These are phyloP conservation scores for Nidula niveotomentosa DNA, from an alignment of 1,284 basidiomycete genomes.

Conservation along the genomic window DNA sequence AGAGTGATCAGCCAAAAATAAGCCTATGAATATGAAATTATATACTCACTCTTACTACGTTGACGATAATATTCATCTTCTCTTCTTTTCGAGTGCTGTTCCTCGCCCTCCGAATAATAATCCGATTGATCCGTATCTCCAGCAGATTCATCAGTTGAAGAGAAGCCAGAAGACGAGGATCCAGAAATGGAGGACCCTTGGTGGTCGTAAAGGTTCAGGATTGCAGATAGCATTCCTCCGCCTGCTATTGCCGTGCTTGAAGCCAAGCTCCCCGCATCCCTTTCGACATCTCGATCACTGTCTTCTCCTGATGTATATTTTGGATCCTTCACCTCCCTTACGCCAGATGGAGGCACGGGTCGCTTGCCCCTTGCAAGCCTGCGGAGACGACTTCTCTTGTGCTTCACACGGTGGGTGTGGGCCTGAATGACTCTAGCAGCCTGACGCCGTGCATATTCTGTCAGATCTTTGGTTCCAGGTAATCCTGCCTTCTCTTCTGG, in stretches of 20 bases:
- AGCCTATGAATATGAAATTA: not conserved
- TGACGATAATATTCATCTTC: conserved; percentile 4
- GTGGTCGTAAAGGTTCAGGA: conserved; percentile 50
- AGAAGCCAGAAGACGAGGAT: conserved; percentile 18
- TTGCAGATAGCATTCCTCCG: conserved; percentile 48
- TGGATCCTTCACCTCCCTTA: too few relatives aligned
- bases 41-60: not conserved
- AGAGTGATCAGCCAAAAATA: not conserved
- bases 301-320: conserved; percentile 3
- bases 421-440: conserved; percentile 25
- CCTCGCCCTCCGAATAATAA: not conserved
- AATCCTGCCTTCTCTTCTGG: conserved; percentile 41
- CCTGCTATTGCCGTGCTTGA: conserved; percentile 19
- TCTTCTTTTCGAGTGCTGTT: not conserved
- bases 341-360: too few relatives aligned
- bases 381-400: not conserved
- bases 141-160: too few relatives aligned
- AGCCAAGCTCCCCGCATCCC: conserved; percentile 15
- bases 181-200: conserved; percentile 21
- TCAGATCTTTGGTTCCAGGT: conserved; percentile 26
- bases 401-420: conserved; percentile 6
- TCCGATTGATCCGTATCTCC: conserved; percentile 1
- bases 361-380: too few relatives aligned
- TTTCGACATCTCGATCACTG: conserved; percentile 24
- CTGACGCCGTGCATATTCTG: conserved; percentile 17